Percentiles rank a stretch among this genome's conserved stretches.
Evolutionary conservation across 2,329 filamentous ascomycete genomes (phyloP).

Genomic region (Tolypocladium nubicola): DNA sequence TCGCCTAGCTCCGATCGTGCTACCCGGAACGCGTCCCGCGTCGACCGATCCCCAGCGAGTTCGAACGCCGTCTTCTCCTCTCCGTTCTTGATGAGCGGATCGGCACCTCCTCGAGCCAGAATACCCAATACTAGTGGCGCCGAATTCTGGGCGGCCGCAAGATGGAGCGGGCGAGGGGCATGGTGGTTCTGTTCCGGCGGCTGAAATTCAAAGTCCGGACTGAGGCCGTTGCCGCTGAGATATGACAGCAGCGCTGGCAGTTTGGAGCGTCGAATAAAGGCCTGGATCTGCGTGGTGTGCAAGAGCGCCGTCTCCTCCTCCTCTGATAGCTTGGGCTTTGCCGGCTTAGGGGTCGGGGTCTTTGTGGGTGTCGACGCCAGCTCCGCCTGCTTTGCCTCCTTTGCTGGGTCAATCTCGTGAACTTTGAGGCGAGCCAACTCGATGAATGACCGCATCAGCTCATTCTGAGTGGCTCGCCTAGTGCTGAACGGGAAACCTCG

Average conservation of each 20-base stretch:
- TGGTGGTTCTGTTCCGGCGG: conserved; percentile 66
- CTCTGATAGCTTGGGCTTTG: conserved; percentile 59
- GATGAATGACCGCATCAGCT: conserved; percentile 89
- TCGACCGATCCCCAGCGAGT: conserved; percentile 73
- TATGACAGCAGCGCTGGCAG: conserved; percentile 80
- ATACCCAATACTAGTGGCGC: conserved; percentile 69
- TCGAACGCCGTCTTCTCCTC: conserved; percentile 85
- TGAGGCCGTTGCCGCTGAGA: conserved; percentile 62
- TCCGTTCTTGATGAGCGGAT: conserved; percentile 58
- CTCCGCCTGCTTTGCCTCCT: conserved; percentile 34
- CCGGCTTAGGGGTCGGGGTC: conserved; percentile 34
- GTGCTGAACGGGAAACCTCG: conserved; percentile 91
- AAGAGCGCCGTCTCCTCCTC: conserved; percentile 74
- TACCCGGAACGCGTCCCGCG: conserved; percentile 84
- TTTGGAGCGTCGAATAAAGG: conserved; percentile 81
- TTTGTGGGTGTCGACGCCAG: conserved; percentile 23
- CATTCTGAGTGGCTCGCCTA: conserved; percentile 79
- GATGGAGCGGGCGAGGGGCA: conserved; percentile 72
- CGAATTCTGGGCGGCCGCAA: conserved; percentile 74
- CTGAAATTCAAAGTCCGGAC: conserved; percentile 63
- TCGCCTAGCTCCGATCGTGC: conserved; percentile 77
- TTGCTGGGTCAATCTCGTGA: conserved; percentile 60
- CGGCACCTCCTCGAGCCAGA: conserved; percentile 60
- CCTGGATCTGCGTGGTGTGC: conserved; percentile 82
- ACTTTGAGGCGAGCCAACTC: conserved; percentile 89